Base-by-base conservation (phyloP, 768 basidiomycete genomes). In the Hirschioporus abietinus region DNA sequence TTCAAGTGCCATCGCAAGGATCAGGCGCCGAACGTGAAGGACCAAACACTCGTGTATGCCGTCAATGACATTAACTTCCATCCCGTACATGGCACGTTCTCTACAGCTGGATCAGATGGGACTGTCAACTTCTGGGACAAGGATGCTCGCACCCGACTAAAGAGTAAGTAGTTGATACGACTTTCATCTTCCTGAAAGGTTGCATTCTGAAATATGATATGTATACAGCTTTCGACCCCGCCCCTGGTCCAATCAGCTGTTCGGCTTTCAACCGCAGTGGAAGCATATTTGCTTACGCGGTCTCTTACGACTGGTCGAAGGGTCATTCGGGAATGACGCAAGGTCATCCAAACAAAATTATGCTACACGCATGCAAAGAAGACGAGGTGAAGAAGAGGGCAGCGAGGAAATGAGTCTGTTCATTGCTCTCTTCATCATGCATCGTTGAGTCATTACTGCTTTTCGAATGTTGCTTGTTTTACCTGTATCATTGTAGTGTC, bases 101-200 rank as follows among this genome's bases (percentile, higher is more conserved):
- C 89, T 30, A 95, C 92, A 24, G 90, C 86, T 66, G 92, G 91
- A 10, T 84, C 90, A 58, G 93, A 95, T 70, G 93, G 93, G 23
- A 90, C 90, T 1, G 88, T 95, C 74, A 91, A 93, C 82, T 93
- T 91, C 76, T 96, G 95, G 95, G 95, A 97, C 78, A 95, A 95
- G 78, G 91, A 96, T 71, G 88, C 91, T 8, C 89, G 95, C 66
- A 94, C 91, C 7, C 89, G 96, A 57, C 84, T 98, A 79, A 97
- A 96, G 80, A 88, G 94, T 95, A 70, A 62, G 83, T 77, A 24
- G 25, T 58, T 67, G 25, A 34, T 64, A 64, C 70, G n/a, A 68
- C 17, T 73, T 18, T 8, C 30, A 60, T n/a, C 58, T 65, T 10
- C 67, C 27, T 18, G 63, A 34, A 58, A 65, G 27, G 34, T 34